Evolutionary conservation across 2,329 filamentous ascomycete genomes (phyloP).

Genomic region (Hirsutella thompsonii): DNA sequence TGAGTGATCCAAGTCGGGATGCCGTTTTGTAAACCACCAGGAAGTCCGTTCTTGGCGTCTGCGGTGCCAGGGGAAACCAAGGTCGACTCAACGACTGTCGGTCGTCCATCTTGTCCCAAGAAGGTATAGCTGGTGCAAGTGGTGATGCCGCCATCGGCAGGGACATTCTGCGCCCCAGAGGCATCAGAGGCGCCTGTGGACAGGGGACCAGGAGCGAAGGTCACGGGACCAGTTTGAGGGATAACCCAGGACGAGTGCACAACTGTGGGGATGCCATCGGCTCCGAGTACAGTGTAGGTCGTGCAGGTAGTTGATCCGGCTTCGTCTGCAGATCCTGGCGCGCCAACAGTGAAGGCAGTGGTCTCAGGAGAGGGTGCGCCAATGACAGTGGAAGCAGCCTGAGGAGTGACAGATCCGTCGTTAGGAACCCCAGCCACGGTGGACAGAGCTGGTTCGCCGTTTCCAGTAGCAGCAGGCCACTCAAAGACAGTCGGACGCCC

Average conservation of each 20-base stretch:
- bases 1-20: conserved; percentile 2
- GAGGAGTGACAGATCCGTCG: conserved; percentile 2
- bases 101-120: conserved; percentile 8
- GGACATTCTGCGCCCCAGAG: not conserved
- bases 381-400: conserved; percentile 2
- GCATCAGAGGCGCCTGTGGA: conserved; percentile 1
- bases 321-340: not conserved
- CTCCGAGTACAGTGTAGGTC: conserved; percentile 14
- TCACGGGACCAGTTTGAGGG: conserved; percentile 1
- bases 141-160: conserved; percentile 1
- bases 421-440: conserved; percentile 4
- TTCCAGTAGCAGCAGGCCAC: conserved; percentile 4
- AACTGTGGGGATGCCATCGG: conserved; percentile 15
- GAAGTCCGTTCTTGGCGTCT: conserved; percentile 3
- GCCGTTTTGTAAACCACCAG: conserved; percentile 5
- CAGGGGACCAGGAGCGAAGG: not conserved
- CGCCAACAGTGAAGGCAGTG: not conserved
- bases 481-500: conserved; percentile 15
- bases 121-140: conserved; percentile 9
- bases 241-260: conserved; percentile 14
- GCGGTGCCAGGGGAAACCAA: conserved; percentile 13
- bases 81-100: conserved; percentile 16
- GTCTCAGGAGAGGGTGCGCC: not conserved
- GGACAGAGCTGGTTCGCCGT: conserved; percentile 6
- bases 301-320: conserved; percentile 10